phyloP scores from a whole-genome alignment of 176 grass and related monocot genomes.

The Puya raimondii region DNA sequence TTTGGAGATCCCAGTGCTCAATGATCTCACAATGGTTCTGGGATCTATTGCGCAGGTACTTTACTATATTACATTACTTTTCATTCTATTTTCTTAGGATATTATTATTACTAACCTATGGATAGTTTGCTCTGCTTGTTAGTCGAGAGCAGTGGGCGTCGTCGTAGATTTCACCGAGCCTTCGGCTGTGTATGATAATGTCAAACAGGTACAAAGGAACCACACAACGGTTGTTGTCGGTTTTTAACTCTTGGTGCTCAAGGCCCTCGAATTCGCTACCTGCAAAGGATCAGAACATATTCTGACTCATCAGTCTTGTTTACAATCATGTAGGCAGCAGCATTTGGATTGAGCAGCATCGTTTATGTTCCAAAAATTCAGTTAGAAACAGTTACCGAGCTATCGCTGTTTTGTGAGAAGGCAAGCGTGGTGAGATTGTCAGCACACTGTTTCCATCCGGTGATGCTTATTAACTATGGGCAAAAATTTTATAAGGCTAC shows the following conservation, averaged over 20 bases:
- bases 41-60: slow-evolving; percentile 65
- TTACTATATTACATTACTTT: not conserved
- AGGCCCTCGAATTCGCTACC: slow-evolving; percentile 3
- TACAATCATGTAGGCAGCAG: slow-evolving; percentile 39
- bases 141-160: slow-evolving; percentile 61
- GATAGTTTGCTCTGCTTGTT: slow-evolving; percentile 7
- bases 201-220: slow-evolving; percentile 55
- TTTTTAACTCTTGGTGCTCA: not conserved
- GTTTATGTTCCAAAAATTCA: slow-evolving; percentile 66
- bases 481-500: slow-evolving; percentile 1
- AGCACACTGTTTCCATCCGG: not conserved
- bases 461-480: not conserved
- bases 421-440: slow-evolving; percentile 70
- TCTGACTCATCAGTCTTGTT: slow-evolving; percentile 3
- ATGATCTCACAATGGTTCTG: slow-evolving; percentile 85
- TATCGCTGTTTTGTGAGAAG: slow-evolving; percentile 82
- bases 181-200: slow-evolving; percentile 77
- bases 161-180: slow-evolving; percentile 82
- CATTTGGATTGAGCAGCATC: slow-evolving; percentile 81
- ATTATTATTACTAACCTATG: slow-evolving; percentile 4
- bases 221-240: not conserved
- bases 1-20: slow-evolving; percentile 81
- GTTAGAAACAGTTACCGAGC: slow-evolving; percentile 40
- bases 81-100: not conserved
- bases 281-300: not conserved